A percentile compares a stretch with the other conserved stretches of the same genome.
Evolutionary conservation across 2,329 filamentous ascomycete species (phyloP).

Genomic region (Colletotrichum sp.): DNA sequence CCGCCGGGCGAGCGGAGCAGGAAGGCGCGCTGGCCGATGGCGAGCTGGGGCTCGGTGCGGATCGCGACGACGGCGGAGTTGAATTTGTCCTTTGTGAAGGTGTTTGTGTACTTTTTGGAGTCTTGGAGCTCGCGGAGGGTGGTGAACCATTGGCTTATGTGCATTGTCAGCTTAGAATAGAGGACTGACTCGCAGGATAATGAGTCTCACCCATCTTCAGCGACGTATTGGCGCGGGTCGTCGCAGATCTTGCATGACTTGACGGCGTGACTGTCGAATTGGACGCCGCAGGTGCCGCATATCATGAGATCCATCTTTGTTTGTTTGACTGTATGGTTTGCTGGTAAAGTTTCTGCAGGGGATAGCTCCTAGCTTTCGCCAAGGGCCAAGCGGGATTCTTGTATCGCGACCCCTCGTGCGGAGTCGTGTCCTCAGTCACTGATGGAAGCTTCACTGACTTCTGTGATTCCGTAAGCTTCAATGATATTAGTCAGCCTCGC

Average conservation of each 20-base stretch:
- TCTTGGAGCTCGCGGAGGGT: constrained; percentile 54
- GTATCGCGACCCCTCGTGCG: neutral
- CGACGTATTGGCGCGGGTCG: constrained; percentile 74
- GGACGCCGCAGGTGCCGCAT: constrained; percentile 74
- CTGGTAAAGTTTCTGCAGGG: neutral
- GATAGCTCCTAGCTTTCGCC: neutral
- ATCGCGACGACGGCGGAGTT: constrained; percentile 54
- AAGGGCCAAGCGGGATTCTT: neutral
- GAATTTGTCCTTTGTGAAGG: constrained; percentile 50
- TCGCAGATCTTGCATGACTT: constrained; percentile 74
- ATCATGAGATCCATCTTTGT: constrained; percentile 45
- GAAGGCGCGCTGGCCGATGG: constrained; percentile 77
- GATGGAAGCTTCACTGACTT: neutral
- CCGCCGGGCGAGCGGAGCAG: constrained; percentile 69
- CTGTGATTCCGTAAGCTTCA: neutral
- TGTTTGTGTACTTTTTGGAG: constrained; percentile 52
- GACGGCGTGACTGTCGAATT: constrained; percentile 59
- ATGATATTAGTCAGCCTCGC: neutral
- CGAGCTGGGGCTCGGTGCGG: constrained; percentile 62
- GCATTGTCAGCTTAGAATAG: neutral
- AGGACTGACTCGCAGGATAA: neutral
- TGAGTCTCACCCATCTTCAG: constrained; percentile 30
- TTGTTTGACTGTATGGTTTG: neutral
- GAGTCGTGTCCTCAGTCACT: neutral
- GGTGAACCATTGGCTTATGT: constrained; percentile 67